A percentile compares a stretch with the other conserved stretches of the same genome.
These are phyloP conservation scores for Gastrodia elata DNA, from an alignment of 106 monocot species.

Conservation along the genomic window DNA sequence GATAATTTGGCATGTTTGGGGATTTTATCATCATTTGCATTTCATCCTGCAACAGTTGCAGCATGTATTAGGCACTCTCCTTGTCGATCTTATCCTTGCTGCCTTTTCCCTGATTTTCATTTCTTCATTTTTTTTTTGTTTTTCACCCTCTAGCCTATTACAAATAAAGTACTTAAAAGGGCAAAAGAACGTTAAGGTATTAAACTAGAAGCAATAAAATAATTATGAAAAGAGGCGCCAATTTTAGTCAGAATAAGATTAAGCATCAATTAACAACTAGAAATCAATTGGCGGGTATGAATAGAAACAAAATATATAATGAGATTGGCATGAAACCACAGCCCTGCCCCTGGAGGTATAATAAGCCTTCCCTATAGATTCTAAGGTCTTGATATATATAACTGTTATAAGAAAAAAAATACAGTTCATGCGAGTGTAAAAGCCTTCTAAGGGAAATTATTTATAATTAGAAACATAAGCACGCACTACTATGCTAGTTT, in stretches of 20 bases:
- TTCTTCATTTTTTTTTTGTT: no score
- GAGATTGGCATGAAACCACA: background rate
- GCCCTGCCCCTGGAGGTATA: background rate
- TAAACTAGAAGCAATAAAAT: background rate
- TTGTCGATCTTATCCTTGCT: no score
- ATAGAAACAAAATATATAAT: background rate
- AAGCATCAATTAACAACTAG: background rate
- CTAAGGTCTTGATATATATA: background rate
- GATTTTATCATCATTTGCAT: no score
- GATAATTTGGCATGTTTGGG: no score
- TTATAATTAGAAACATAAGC: background rate
- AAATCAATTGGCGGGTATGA: background rate
- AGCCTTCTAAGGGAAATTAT: background rate
- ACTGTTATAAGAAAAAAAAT: background rate
- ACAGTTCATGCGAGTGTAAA: background rate
- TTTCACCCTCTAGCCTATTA: slow-evolving; percentile 79
- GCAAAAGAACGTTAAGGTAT: background rate
- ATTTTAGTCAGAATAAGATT: background rate
- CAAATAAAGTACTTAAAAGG: slow-evolving; percentile 76
- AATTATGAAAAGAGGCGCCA: background rate
- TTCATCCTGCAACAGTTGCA: no score
- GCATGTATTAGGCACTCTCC: no score
- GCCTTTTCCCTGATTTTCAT: no score
- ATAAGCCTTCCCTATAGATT: background rate
- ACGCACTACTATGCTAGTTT: background rate